phyloP scores from a whole-genome alignment of 2,329 filamentous ascomycete genomes.

The Celoporthe dispersa region DNA sequence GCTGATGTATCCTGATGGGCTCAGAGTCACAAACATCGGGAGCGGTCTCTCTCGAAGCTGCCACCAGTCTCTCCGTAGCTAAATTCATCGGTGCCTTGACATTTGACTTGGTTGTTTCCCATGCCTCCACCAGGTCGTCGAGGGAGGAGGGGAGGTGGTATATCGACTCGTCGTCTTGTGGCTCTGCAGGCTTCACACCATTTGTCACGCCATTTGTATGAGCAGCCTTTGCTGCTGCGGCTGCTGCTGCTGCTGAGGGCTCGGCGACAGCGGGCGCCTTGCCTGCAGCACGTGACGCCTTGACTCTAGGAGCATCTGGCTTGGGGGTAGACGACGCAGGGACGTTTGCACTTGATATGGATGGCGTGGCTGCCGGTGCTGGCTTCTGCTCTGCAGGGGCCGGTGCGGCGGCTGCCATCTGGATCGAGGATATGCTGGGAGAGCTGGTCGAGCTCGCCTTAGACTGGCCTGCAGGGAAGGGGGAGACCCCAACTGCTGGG shows the following conservation, averaged over 20 bases:
- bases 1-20: constrained; percentile 81
- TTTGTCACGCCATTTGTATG: constrained; percentile 59
- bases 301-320: constrained; percentile 39
- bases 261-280: constrained; percentile 51
- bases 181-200: constrained; percentile 52
- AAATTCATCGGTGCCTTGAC: constrained; percentile 62
- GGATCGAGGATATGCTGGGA: constrained; percentile 52
- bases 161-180: constrained; percentile 74
- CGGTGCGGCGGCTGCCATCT: constrained; percentile 47
- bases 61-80: constrained; percentile 74
- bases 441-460: constrained; percentile 61
- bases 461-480: constrained; percentile 56
- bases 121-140: constrained; percentile 88
- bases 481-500: constrained; percentile 43
- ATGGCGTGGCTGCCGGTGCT: constrained; percentile 38
- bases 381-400: constrained; percentile 42
- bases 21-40: constrained; percentile 82
- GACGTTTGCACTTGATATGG: constrained; percentile 35
- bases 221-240: constrained; percentile 52
- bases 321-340: constrained; percentile 38
- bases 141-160: constrained; percentile 90
- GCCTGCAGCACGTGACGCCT: constrained; percentile 46
- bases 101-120: constrained; percentile 79
- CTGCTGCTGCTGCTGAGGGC: constrained; percentile 46
- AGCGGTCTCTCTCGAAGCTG: constrained; percentile 71